Evolutionary conservation across 352 stramenopile species (phyloP).

Genomic region (Blastocystis sp.): DNA sequence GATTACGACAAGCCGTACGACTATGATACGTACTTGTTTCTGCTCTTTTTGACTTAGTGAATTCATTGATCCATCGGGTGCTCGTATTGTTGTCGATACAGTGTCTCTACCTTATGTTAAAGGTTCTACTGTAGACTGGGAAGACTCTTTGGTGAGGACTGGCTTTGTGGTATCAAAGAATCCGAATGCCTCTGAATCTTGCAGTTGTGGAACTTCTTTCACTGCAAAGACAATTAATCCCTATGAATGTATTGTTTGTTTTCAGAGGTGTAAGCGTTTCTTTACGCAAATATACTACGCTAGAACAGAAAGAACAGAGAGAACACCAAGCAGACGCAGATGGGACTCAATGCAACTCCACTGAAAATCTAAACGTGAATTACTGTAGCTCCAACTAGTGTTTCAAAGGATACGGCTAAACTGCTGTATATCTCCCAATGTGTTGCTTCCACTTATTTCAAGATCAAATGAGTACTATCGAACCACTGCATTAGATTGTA

Average conservation of each 20-base stretch:
- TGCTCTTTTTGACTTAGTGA: background rate
- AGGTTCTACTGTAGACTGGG: conserved; percentile 31
- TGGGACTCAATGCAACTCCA: too few relatives aligned
- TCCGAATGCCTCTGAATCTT: conserved; percentile 38
- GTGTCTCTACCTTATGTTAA: conserved; percentile 40
- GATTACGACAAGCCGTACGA: conserved; percentile 56
- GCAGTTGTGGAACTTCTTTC: conserved; percentile 44
- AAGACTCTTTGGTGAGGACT: conserved; percentile 30
- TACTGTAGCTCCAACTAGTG: too few relatives aligned
- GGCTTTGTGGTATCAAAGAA: conserved; percentile 54
- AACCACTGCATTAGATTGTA: too few relatives aligned
- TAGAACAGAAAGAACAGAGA: too few relatives aligned
- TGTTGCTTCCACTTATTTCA: too few relatives aligned
- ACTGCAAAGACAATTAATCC: conserved; percentile 1
- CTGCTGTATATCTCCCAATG: too few relatives aligned
- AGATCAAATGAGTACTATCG: too few relatives aligned
- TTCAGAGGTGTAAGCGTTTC: background rate
- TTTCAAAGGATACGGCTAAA: too few relatives aligned
- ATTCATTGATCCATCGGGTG: conserved; percentile 35
- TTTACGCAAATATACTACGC: too few relatives aligned
- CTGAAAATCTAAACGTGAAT: too few relatives aligned
- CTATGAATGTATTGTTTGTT: conserved; percentile 30
- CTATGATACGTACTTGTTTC: background rate
- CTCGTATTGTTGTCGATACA: conserved; percentile 41
- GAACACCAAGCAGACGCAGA: too few relatives aligned